phyloP scores from a whole-genome alignment of 345 rosid species.

The Cardiospermum halicacabum region DNA sequence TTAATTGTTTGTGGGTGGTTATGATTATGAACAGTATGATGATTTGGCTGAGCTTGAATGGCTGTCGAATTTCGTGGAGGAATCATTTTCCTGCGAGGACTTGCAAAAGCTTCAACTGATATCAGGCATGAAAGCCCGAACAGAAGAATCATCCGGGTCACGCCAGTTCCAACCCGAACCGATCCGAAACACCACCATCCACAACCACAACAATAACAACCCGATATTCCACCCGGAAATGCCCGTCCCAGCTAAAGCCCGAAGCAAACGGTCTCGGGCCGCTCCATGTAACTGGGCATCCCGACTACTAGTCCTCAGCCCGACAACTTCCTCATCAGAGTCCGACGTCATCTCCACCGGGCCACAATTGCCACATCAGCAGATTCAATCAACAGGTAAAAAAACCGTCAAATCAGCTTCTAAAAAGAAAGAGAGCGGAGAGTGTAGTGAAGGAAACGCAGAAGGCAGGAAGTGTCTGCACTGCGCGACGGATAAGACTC shows the following conservation, averaged over 20 bases:
- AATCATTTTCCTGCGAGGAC: constrained; percentile 92
- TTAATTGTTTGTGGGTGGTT: too few relatives aligned
- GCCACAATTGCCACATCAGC: constrained; percentile 5
- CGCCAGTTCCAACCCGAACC: constrained; percentile 25
- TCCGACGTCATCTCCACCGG: constrained; percentile 14
- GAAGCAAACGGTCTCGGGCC: constrained; percentile 92
- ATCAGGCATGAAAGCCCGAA: constrained; percentile 60
- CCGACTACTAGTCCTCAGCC: constrained; percentile 55
- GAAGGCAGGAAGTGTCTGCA: constrained; percentile 61
- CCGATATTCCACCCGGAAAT: constrained; percentile 52
- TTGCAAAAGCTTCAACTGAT: constrained; percentile 72
- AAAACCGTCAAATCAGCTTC: constrained; percentile 23
- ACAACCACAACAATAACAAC: constrained; percentile 14
- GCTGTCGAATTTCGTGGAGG: constrained; percentile 91
- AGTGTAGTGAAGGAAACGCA: constrained; percentile 14
- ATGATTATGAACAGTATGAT: constrained; percentile 46
- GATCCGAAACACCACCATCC: not conserved
- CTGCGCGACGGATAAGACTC: constrained; percentile 75
- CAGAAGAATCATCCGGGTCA: constrained; percentile 45
- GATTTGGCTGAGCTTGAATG: constrained; percentile 97
- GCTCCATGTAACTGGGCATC: constrained; percentile 85
- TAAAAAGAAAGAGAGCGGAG: constrained; percentile 40
- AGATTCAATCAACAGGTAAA: constrained; percentile 18
- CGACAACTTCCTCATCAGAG: constrained; percentile 32
- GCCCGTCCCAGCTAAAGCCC: constrained; percentile 85